These are phyloP conservation scores for Calonectria crousiana DNA, from an alignment of 2,329 filamentous ascomycete species.

Conservation along the genomic window DNA sequence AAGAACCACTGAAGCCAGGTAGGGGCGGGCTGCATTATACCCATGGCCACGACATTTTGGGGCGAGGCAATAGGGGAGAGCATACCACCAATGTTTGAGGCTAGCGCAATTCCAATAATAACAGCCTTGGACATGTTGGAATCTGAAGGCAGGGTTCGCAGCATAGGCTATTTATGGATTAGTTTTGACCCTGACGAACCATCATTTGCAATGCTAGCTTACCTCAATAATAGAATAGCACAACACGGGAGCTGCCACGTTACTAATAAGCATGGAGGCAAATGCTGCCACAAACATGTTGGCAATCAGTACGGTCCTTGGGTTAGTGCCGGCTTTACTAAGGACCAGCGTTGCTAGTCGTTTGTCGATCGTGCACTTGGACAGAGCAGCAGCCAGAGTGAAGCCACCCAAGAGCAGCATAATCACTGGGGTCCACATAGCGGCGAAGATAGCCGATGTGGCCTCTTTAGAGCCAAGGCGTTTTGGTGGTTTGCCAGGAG, in stretches of 20 bases:
- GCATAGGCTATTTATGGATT: slow-evolving; percentile 74
- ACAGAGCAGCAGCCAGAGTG: slow-evolving; percentile 92
- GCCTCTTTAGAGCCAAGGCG: slow-evolving; percentile 85
- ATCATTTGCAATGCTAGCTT: slow-evolving; percentile 41
- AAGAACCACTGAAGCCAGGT: slow-evolving; percentile 99
- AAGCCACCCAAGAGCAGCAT: slow-evolving; percentile 98
- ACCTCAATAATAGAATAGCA: slow-evolving; percentile 98
- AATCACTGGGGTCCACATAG: slow-evolving; percentile 99
- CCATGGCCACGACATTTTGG: slow-evolving; percentile 95
- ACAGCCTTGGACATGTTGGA: slow-evolving; percentile 95
- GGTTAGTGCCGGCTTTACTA: slow-evolving; percentile 94
- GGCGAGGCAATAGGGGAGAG: slow-evolving; percentile 97
- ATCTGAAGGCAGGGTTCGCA: slow-evolving; percentile 90
- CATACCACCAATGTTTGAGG: slow-evolving; percentile 96
- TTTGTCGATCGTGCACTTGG: slow-evolving; percentile 98
- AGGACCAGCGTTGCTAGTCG: slow-evolving; percentile 96
- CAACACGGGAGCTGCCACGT: slow-evolving; percentile 94
- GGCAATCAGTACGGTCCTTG: slow-evolving; percentile 89
- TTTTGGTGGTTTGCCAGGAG: slow-evolving; percentile 65
- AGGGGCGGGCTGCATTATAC: slow-evolving; percentile 93
- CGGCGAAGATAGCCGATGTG: slow-evolving; percentile 86
- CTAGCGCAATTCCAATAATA: slow-evolving; percentile 93
- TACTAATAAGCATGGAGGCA: slow-evolving; percentile 99
- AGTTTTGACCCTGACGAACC: slow-evolving; percentile 19
- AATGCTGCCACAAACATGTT: slow-evolving; percentile 99